Evolutionary conservation across 1,284 basidiomycete genomes (phyloP).

Genomic region (Sporisorium reilianum): DNA sequence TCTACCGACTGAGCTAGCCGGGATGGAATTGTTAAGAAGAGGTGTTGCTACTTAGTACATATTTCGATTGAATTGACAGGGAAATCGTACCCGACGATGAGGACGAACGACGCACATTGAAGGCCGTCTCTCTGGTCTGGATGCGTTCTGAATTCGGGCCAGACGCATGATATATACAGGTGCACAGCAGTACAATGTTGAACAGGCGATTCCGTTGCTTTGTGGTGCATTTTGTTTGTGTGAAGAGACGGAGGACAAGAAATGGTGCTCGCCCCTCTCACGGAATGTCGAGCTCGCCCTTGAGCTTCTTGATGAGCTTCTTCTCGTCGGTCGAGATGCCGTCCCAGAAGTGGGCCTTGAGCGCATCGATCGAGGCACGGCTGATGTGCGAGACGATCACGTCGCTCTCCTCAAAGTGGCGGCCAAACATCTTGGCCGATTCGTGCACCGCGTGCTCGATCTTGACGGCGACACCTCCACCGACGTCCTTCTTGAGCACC

Average conservation of each 20-base stretch:
- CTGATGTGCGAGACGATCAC: conserved; percentile 91
- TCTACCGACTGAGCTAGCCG: conserved; percentile 70
- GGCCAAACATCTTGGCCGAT: conserved; percentile 79
- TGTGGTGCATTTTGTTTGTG: too few species aligned
- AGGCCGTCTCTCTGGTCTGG: not conserved
- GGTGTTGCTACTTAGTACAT: too few species aligned
- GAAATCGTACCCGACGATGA: not conserved
- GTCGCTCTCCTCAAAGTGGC: conserved; percentile 96
- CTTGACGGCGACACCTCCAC: conserved; percentile 96
- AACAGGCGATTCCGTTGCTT: too few species aligned
- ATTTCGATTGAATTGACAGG: too few species aligned
- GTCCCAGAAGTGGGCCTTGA: conserved; percentile 84
- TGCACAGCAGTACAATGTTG: not conserved
- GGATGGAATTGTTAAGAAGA: conserved; percentile 40
- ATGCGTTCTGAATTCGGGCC: conserved; percentile 3
- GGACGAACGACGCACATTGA: not conserved
- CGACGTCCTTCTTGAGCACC: conserved; percentile 91
- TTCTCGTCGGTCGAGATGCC: conserved; percentile 93
- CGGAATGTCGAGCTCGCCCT: conserved; percentile 77
- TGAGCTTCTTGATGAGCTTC: conserved; percentile 91
- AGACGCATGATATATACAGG: conserved; percentile 4
- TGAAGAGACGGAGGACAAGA: too few species aligned
- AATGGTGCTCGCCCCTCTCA: conserved; percentile 26
- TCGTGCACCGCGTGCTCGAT: conserved; percentile 98
- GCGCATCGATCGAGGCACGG: conserved; percentile 85